A percentile compares a stretch with the other conserved stretches of the same genome.
phyloP scores from a whole-genome alignment of 139 green algal species.

The Pleodorina starrii region DNA sequence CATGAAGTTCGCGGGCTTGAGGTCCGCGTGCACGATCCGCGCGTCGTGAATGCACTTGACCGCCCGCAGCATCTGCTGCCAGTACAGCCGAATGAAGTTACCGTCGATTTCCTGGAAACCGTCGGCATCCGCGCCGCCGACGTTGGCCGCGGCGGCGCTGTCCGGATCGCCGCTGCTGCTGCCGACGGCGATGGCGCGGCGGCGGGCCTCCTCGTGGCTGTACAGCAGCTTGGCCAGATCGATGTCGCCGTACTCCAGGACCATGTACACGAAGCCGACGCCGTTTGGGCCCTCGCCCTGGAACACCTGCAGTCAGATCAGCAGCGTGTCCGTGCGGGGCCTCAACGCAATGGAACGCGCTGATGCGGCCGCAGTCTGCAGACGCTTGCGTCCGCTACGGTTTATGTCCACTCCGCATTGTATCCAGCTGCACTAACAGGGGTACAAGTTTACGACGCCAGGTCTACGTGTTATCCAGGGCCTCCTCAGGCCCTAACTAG shows the following conservation, averaged over 20 bases:
- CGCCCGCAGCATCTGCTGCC: constrained; percentile 98
- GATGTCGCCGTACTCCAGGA: constrained; percentile 98
- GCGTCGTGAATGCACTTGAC: constrained; percentile 94
- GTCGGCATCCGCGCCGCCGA: background rate
- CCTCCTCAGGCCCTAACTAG: too few species aligned
- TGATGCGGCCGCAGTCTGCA: too few species aligned
- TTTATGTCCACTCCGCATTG: too few species aligned
- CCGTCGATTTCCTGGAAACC: constrained; percentile 77
- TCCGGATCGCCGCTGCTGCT: constrained; percentile 21
- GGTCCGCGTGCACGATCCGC: constrained; percentile 96
- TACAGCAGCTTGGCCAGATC: constrained; percentile 92
- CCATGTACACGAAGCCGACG: constrained; percentile 91
- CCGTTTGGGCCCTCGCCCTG: constrained; percentile 49
- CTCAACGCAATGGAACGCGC: too few species aligned
- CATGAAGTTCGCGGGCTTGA: constrained; percentile 98
- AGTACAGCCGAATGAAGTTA: constrained; percentile 98
- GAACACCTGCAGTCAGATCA: constrained; percentile 70
- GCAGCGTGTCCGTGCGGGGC: background rate
- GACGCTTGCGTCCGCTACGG: too few species aligned
- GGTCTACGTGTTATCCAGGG: too few species aligned
- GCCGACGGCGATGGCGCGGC: constrained; percentile 28
- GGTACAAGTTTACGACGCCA: too few species aligned
- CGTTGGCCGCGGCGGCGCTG: background rate
- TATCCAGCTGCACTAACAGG: too few species aligned
- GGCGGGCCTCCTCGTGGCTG: constrained; percentile 73